Conservation (phyloP, 257 asterid genomes). For the Ballota nigra region DNA sequence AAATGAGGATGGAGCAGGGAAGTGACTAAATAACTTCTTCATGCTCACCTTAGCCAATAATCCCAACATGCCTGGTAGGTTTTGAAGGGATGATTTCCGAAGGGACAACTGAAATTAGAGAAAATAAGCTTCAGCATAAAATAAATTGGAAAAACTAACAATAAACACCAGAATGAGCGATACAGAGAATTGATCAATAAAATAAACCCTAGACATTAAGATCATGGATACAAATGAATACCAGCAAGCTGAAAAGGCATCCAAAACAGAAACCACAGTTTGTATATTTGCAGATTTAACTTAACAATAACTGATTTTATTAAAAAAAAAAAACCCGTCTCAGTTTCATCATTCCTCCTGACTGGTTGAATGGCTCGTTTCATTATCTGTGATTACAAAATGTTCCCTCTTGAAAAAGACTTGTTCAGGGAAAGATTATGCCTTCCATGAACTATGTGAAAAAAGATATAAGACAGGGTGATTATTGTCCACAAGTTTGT, state of each 20-base stretch:
- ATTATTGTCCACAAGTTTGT: background rate
- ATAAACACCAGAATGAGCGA: slow-evolving; percentile 9
- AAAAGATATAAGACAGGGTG: slow-evolving; percentile 3
- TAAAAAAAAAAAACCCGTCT: background rate
- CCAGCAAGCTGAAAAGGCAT: slow-evolving; percentile 13
- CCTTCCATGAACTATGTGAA: background rate
- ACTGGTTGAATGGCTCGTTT: background rate
- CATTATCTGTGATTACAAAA: background rate
- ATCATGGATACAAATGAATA: slow-evolving; percentile 7
- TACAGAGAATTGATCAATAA: background rate
- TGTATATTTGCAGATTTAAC: slow-evolving; percentile 2
- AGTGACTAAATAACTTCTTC: slow-evolving; percentile 18
- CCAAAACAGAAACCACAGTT: background rate
- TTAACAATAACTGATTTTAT: background rate
- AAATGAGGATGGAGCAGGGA: background rate
- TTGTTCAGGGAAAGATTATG: background rate
- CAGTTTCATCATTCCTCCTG: background rate
- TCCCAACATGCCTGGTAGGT: slow-evolving; percentile 46
- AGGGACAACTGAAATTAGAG: slow-evolving; percentile 52
- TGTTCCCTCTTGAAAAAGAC: background rate
- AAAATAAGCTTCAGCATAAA: slow-evolving; percentile 22
- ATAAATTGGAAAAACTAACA: background rate
- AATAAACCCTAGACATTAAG: background rate
- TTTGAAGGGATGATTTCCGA: slow-evolving; percentile 45
- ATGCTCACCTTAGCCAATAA: slow-evolving; percentile 62